phyloP scores from a whole-genome alignment of 2,329 filamentous ascomycete genomes.

The Diaporthe citrichinensis region DNA sequence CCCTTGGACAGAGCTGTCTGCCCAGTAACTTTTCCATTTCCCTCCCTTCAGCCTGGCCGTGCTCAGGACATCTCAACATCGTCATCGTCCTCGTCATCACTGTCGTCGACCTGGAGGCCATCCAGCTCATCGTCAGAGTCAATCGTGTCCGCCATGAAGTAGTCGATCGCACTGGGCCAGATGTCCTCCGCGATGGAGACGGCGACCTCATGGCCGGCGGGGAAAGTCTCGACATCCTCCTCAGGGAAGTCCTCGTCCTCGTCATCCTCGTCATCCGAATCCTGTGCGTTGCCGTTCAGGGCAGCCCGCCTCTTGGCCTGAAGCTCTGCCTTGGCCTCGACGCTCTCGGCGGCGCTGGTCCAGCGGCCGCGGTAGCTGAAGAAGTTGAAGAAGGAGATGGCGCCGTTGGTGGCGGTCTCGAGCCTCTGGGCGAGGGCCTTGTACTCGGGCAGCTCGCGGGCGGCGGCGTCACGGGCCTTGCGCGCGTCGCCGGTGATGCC shows the following conservation, averaged over 20 bases:
- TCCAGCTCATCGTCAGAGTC: slow-evolving; percentile 42
- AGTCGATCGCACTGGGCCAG: slow-evolving; percentile 42
- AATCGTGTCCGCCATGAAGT: slow-evolving; percentile 43
- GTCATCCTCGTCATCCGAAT: slow-evolving; percentile 55
- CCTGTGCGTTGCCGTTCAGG: slow-evolving; percentile 45
- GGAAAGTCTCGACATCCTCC: slow-evolving; percentile 48
- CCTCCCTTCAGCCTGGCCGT: neutral
- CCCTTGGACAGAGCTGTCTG: neutral
- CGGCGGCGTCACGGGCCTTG: slow-evolving; percentile 37
- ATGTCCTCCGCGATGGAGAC: slow-evolving; percentile 42
- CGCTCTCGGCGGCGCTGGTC: slow-evolving; percentile 73
- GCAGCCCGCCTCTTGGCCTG: slow-evolving; percentile 48
- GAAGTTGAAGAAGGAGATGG: slow-evolving; percentile 77
- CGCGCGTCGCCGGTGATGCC: slow-evolving; percentile 41
- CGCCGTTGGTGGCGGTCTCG: slow-evolving; percentile 51
- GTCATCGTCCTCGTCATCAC: slow-evolving; percentile 38
- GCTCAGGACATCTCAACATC: slow-evolving; percentile 42
- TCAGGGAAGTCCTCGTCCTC: slow-evolving; percentile 51
- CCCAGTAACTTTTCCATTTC: neutral
- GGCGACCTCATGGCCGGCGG: slow-evolving; percentile 42
- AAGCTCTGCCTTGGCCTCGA: slow-evolving; percentile 60
- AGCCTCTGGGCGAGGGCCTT: slow-evolving; percentile 67
- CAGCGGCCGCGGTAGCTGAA: slow-evolving; percentile 75
- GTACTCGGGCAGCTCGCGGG: slow-evolving; percentile 62
- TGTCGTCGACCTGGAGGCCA: slow-evolving; percentile 40